phyloP scores from a whole-genome alignment of 73 alveolate species.

The Paramecium pentaurelia region DNA sequence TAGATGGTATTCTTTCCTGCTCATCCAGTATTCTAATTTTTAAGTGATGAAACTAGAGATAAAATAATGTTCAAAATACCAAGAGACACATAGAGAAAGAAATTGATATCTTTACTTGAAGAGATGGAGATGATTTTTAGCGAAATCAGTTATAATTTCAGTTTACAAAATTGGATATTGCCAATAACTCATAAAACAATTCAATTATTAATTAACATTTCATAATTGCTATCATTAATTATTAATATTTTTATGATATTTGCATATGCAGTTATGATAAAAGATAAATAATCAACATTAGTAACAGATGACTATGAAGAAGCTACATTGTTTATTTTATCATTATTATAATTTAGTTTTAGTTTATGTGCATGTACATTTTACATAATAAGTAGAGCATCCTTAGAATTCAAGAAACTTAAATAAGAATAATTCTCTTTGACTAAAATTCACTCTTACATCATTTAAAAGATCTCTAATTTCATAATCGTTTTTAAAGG shows the following conservation, averaged over 20 bases:
- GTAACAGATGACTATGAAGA: slow-evolving; percentile 36
- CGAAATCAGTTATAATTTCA: slow-evolving; percentile 14
- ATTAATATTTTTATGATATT: neutral
- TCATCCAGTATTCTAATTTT: slow-evolving; percentile 36
- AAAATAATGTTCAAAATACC: slow-evolving; percentile 27
- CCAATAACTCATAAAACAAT: slow-evolving; percentile 34
- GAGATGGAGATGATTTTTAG: neutral
- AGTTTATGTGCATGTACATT: slow-evolving; percentile 6
- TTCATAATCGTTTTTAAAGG: neutral
- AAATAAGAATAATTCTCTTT: neutral
- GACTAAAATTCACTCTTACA: neutral
- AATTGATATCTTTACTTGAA: neutral
- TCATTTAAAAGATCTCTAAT: neutral
- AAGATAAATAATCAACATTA: slow-evolving; percentile 17
- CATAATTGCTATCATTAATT: neutral
- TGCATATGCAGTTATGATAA: slow-evolving; percentile 23
- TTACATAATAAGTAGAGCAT: slow-evolving; percentile 21
- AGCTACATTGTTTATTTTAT: neutral
- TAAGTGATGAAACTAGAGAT: slow-evolving; percentile 45
- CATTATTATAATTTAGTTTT: neutral
- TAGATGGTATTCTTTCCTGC: slow-evolving; percentile 40
- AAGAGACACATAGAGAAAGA: slow-evolving; percentile 32
- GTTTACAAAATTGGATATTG: neutral
- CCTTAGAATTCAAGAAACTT: slow-evolving; percentile 35
- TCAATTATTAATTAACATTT: neutral